A percentile compares a stretch with the other conserved stretches of the same genome.
Conservation (phyloP, 371 early-diverging fungal genomes). For the Circinella umbellata region DNA sequence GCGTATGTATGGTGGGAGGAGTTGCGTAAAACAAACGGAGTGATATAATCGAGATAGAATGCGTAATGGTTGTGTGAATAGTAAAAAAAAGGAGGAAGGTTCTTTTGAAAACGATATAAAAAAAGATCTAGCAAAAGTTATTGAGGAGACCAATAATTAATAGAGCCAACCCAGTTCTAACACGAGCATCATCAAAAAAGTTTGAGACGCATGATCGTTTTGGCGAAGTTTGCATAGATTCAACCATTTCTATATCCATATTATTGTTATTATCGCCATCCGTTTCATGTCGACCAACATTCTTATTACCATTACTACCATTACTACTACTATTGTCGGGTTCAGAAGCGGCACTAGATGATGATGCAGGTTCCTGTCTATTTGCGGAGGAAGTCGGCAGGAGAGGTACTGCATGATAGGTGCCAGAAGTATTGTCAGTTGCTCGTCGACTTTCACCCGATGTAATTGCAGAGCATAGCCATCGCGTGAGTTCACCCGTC, state of each 20-base stretch:
- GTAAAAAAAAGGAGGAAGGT: constrained; percentile 2
- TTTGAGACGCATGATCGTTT: background rate
- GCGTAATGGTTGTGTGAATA: no score
- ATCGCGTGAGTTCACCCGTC: constrained; percentile 48
- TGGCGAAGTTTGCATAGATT: background rate
- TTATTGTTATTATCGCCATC: no score
- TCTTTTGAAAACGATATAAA: background rate
- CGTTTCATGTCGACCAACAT: no score
- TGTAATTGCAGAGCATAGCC: background rate
- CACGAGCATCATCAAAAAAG: background rate
- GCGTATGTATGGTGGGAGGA: no score
- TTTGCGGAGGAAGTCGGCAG: background rate
- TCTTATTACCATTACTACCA: no score
- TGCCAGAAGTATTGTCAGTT: background rate
- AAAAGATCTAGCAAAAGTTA: background rate
- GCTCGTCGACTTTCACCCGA: background rate
- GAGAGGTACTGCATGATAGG: constrained; percentile 2
- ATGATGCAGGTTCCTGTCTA: background rate
- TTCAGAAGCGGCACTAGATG: background rate
- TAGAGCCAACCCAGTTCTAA: background rate
- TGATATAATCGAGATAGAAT: background rate
- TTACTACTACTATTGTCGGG: background rate
- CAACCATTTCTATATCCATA: background rate
- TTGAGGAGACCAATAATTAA: background rate
- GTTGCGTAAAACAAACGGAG: constrained; percentile 23